A percentile compares a stretch with the other conserved stretches of the same genome.
Evolutionary conservation across 208 protist genomes (phyloP).

Genomic region (Acanthamoeba culbertsoni): DNA sequence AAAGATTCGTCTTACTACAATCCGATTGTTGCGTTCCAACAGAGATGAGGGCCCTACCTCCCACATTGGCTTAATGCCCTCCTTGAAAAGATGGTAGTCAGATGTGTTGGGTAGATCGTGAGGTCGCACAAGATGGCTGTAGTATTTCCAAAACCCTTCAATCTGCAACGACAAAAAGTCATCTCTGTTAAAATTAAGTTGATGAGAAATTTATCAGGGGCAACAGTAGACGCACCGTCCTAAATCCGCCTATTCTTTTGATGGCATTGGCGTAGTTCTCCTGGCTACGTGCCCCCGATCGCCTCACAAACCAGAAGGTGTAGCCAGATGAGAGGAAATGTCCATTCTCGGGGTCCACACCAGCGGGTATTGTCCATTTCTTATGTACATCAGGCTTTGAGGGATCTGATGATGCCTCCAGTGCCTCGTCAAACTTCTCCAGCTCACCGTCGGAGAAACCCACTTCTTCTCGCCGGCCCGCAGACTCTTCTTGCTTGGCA

Average conservation of each 20-base stretch:
- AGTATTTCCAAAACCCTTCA: slow-evolving; percentile 84
- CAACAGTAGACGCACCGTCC: neutral
- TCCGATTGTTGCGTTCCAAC: neutral
- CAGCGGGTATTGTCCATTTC: slow-evolving; percentile 34
- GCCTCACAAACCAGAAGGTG: slow-evolving; percentile 50
- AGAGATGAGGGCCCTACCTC: slow-evolving; percentile 62
- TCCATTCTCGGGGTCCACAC: slow-evolving; percentile 11
- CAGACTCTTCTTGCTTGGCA: neutral
- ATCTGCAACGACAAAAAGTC: slow-evolving; percentile 7
- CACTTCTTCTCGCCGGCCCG: neutral
- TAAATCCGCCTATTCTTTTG: slow-evolving; percentile 47
- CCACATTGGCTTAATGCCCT: slow-evolving; percentile 86
- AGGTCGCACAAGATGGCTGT: slow-evolving; percentile 80
- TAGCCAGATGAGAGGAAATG: neutral
- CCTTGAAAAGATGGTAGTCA: slow-evolving; percentile 85
- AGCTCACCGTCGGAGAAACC: slow-evolving; percentile 3
- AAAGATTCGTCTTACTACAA: neutral
- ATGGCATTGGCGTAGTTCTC: slow-evolving; percentile 47
- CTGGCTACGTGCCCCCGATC: slow-evolving; percentile 38
- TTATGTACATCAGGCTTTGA: slow-evolving; percentile 46
- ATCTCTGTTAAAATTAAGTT: neutral
- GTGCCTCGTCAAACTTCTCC: slow-evolving; percentile 8
- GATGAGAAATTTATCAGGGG: neutral
- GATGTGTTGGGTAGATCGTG: slow-evolving; percentile 75
- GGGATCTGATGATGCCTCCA: neutral